These are phyloP conservation scores for Xylariaceae sp. DNA, from an alignment of 2,329 filamentous ascomycete genomes.

Conservation along the genomic window DNA sequence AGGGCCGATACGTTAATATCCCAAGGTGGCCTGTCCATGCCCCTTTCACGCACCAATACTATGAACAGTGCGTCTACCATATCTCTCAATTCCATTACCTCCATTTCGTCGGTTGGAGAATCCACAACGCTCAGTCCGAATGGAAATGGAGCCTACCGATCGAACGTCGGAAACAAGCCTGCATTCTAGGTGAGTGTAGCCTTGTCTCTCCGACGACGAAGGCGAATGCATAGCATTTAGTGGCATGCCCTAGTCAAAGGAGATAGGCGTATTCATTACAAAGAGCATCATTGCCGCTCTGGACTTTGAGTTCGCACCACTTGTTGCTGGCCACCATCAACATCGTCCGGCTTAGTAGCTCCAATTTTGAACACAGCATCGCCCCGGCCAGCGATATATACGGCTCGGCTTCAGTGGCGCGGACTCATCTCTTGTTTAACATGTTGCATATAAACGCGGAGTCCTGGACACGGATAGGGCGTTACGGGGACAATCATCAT, in stretches of 20 bases:
- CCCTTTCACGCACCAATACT: constrained; percentile 43
- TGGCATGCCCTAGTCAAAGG: neutral
- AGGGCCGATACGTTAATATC: constrained; percentile 57
- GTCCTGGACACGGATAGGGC: constrained; percentile 16
- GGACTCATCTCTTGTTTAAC: constrained; percentile 5
- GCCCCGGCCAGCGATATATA: neutral
- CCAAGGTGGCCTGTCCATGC: constrained; percentile 56
- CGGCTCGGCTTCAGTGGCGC: too few species aligned
- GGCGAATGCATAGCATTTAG: constrained; percentile 20
- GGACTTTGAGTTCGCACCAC: neutral
- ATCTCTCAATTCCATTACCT: constrained; percentile 32
- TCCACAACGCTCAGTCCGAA: constrained; percentile 30
- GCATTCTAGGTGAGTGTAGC: constrained; percentile 30
- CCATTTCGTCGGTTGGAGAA: constrained; percentile 29
- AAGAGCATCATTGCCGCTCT: too few species aligned
- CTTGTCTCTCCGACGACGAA: constrained; percentile 18
- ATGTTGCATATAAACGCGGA: constrained; percentile 22
- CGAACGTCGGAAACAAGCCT: constrained; percentile 31
- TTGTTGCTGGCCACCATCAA: neutral
- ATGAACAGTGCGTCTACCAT: constrained; percentile 38
- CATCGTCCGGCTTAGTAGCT: neutral
- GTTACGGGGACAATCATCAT: constrained; percentile 7
- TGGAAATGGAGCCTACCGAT: constrained; percentile 23
- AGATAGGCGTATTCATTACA: too few species aligned
- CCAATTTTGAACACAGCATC: constrained; percentile 1